Evolutionary conservation across 2,329 filamentous ascomycete genomes (phyloP), one percentile per base, ranked within the genome.

Genomic region (Chaetomium sp.): DNA sequence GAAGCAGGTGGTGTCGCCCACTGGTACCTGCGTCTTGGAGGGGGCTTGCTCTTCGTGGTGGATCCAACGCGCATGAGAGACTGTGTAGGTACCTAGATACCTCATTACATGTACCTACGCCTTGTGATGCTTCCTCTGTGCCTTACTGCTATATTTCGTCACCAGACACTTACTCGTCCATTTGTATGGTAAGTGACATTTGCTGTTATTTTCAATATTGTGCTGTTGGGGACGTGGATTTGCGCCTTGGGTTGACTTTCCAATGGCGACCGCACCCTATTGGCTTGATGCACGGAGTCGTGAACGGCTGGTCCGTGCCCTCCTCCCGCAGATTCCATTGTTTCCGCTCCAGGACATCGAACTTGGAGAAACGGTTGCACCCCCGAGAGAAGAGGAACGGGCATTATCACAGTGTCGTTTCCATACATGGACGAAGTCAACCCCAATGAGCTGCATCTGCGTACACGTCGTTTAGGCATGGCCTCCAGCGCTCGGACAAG

Each of bases 271-370:
- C 10, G n/a, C 42, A 6, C 12, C 12, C 21, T n/a, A 31, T 31
- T 60, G 62, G 49, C 21, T 45, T 27, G 62, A 61, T 19, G n/a
- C 5, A 27, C 19, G 38, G 27, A 27, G 6, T 51, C n/a, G 35
- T n/a, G 68, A 70, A 70, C 68, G 27, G 59, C 62, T 70, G 68
- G 68, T 68, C 68, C 64, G 68, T 70, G 68, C 58, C 58, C 42
- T 1, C 42, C 47, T 35, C 27, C 57, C 35, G 10, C 5, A 23
- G 13, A 53, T n/a, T n/a, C n/a, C n/a, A n/a, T n/a, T n/a, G n/a
- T n/a, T n/a, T n/a, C n/a, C n/a, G n/a, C n/a, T n/a, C n/a, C n/a
- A n/a, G n/a, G n/a, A n/a, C n/a, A n/a, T n/a, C n/a, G n/a, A n/a
- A n/a, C n/a, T n/a, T n/a, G 33, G 3, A 51, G 49, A 47, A 47